Percentiles rank a stretch among this genome's conserved stretches.
phyloP scores from a whole-genome alignment of 73 alveolate species.

The Uronychia setigera region DNA sequence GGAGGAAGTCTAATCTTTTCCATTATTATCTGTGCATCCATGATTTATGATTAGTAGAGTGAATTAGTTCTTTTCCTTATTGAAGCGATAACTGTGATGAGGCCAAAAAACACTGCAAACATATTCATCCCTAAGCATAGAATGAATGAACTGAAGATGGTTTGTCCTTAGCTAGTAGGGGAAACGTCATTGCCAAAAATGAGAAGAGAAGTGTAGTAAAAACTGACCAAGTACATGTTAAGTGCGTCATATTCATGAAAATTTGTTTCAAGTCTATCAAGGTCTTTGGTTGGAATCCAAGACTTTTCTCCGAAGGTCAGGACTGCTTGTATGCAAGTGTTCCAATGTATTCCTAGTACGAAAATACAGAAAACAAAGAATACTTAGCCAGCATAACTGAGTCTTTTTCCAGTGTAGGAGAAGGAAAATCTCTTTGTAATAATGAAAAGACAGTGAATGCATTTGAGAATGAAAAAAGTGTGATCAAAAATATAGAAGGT shows the following conservation, averaged over 20 bases:
- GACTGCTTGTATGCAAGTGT: constrained; percentile 65
- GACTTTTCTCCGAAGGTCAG: constrained; percentile 34
- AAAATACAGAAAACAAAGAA: too few species aligned
- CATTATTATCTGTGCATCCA: constrained; percentile 35
- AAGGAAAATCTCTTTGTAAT: too few species aligned
- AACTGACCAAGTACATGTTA: constrained; percentile 41
- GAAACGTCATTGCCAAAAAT: constrained; percentile 51
- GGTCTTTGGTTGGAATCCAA: constrained; percentile 64
- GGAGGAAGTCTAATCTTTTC: constrained; percentile 49
- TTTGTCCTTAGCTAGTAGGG: constrained; percentile 35
- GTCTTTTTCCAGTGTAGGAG: too few species aligned
- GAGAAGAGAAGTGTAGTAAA: constrained; percentile 49
- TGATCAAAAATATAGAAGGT: too few species aligned
- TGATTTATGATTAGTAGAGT: constrained; percentile 36
- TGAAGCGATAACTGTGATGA: constrained; percentile 64
- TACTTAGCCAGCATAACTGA: too few species aligned
- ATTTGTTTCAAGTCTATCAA: constrained; percentile 19
- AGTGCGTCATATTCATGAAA: constrained; percentile 16
- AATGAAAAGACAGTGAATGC: too few species aligned
- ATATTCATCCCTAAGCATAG: constrained; percentile 48
- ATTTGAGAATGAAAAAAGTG: too few species aligned
- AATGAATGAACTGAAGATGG: constrained; percentile 34
- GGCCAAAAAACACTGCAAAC: constrained; percentile 59
- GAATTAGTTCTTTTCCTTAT: constrained; percentile 45
- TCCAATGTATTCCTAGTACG: too few species aligned